Evolutionary conservation across 2,329 filamentous ascomycete genomes (phyloP).

Genomic region (Sporothrix humicola): DNA sequence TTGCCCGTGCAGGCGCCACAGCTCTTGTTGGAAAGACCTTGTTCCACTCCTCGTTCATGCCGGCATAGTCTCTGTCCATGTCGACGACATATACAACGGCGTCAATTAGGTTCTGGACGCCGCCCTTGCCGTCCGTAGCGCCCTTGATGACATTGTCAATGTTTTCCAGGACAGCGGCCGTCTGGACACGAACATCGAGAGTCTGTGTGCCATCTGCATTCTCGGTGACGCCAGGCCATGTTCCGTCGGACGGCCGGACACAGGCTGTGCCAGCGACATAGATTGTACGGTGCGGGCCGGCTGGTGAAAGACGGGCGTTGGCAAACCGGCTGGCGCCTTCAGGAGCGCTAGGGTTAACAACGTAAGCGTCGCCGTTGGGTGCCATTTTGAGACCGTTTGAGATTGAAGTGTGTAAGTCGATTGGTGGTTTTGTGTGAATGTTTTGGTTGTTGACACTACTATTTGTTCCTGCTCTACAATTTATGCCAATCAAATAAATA

Average conservation of each 20-base stretch:
- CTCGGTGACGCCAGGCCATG: conserved; percentile 46
- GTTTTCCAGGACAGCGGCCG: conserved; percentile 47
- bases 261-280: conserved; percentile 50
- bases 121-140: conserved; percentile 46
- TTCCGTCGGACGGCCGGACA: conserved; percentile 44
- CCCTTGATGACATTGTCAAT: conserved; percentile 49
- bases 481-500: no score
- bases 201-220: conserved; percentile 46
- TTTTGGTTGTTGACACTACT: background rate
- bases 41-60: conserved; percentile 56
- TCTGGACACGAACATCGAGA: conserved; percentile 48
- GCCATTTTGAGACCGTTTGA: conserved; percentile 39
- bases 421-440: background rate
- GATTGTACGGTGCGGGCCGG: conserved; percentile 45
- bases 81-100: conserved; percentile 50
- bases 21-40: conserved; percentile 48
- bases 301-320: conserved; percentile 47
- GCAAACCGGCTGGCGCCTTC: conserved; percentile 43
- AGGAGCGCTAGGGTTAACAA: conserved; percentile 43
- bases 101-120: conserved; percentile 49
- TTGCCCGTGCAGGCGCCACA: conserved; percentile 47
- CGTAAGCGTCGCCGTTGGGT: conserved; percentile 46
- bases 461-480: no score
- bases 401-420: background rate
- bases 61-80: conserved; percentile 51